These are phyloP conservation scores for Skeletonema marinoi DNA, from an alignment of 108 stramenopile species.

Conservation along the genomic window DNA sequence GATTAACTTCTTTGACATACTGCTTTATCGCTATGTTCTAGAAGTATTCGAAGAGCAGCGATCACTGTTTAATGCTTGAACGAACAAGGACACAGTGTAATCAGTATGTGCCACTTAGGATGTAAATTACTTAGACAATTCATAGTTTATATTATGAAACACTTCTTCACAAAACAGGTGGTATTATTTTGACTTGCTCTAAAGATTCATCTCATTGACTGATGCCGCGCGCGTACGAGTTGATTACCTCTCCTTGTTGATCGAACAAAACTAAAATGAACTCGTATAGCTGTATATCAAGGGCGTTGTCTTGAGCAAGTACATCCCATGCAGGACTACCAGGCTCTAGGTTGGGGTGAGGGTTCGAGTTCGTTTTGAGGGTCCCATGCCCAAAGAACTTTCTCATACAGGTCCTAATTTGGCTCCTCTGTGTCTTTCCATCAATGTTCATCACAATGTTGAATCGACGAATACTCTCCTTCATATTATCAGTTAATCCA, in stretches of 20 bases:
- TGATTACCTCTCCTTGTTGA: constrained; percentile 37
- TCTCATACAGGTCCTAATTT: constrained; percentile 16
- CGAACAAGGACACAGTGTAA: background rate
- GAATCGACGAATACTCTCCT: constrained; percentile 51
- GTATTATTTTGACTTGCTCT: background rate
- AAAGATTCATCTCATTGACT: background rate
- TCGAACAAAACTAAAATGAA: constrained; percentile 30
- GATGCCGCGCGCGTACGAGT: constrained; percentile 9
- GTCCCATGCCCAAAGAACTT: constrained; percentile 24
- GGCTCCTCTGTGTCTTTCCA: constrained; percentile 5
- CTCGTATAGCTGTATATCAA: constrained; percentile 43
- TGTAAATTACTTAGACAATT: constrained; percentile 1
- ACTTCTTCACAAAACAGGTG: too few relatives aligned
- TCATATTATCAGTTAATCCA: constrained; percentile 46
- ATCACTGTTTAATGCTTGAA: constrained; percentile 18
- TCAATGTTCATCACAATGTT: constrained; percentile 43
- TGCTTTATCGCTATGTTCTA: constrained; percentile 28
- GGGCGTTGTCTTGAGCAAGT: constrained; percentile 30
- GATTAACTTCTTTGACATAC: constrained; percentile 28
- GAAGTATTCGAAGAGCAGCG: constrained; percentile 22
- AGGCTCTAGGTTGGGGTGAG: constrained; percentile 22
- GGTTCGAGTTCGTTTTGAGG: constrained; percentile 18
- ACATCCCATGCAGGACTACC: constrained; percentile 32
- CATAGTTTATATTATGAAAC: background rate
- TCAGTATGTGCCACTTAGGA: background rate